Base-by-base conservation (phyloP, 2,329 filamentous ascomycete species). In the Trichothecium roseum region DNA sequence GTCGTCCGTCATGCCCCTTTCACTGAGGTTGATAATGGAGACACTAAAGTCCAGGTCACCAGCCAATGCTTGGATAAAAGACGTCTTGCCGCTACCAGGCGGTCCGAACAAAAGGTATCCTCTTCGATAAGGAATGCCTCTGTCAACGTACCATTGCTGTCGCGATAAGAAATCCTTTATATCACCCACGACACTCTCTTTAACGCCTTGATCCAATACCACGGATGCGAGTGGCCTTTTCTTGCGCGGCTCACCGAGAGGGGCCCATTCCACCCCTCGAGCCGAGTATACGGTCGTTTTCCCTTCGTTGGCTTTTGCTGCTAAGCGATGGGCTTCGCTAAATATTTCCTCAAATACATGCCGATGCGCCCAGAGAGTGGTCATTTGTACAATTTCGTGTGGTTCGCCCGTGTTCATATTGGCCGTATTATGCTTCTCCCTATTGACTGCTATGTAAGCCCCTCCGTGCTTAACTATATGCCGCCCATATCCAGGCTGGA, bases 11-110 rank as follows among this genome's bases (percentile, higher is more conserved):
- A 95, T 72, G 13, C 88, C 88, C 37, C 85, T 73, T 62, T 94
- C 85, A 57, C 84, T 91, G 20, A 95, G 72, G 48, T 94, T 94
- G 45, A 95, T 69, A 62, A 94, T 88, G 35, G 88, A 87, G 46
- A 95, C 91, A 48, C 84, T 84, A 56, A 89, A 94, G 54, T 94
- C 85, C 38, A 95, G 61, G 51, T 91, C 80, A n/a, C 87, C 89
- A 1, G 91, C 91, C 29, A 98, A 64, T 1, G 91, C 88, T 57
- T 95, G 87, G 42, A 98, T 95, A 48, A 98, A 96, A 0, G 86
- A 94, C 41, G 83, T 95, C 64, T 94, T 96, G 26, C 86, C 93
- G 29, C 83, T 94, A 1, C 88, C 88, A 0, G 88, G 88, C 4
- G 88, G 87, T 0, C 88, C 88, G 49, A 91, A 86, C 0, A 95